Evolutionary conservation across 2,329 filamentous ascomycete genomes (phyloP).

Genomic region (Microsporum canis): DNA sequence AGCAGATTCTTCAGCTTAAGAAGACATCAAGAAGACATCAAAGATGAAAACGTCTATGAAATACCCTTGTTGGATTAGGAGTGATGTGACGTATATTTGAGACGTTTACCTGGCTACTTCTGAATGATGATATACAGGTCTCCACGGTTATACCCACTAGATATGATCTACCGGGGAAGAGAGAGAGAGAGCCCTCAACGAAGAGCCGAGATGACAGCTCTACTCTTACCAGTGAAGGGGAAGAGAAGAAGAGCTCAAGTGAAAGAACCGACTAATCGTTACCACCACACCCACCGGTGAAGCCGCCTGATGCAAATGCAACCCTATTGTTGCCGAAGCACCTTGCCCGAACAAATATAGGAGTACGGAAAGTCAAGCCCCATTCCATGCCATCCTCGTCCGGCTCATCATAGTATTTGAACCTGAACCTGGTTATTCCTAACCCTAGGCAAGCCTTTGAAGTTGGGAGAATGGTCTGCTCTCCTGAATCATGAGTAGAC

Average conservation of each 20-base stretch:
- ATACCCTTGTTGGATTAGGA: too few species aligned
- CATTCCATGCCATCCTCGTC: constrained; percentile 18
- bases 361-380: constrained; percentile 17
- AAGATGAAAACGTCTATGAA: not conserved
- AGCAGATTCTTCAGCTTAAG: not conserved
- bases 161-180: too few species aligned
- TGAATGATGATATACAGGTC: too few species aligned
- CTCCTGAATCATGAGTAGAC: constrained; percentile 19
- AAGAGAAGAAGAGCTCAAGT: not conserved
- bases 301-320: constrained; percentile 6
- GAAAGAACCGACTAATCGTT: not conserved
- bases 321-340: constrained; percentile 19
- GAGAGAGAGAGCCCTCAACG: too few species aligned
- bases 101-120: too few species aligned
- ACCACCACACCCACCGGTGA: constrained; percentile 10
- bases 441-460: constrained; percentile 16
- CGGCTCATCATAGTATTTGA: constrained; percentile 19
- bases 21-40: not conserved
- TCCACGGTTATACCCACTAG: too few species aligned
- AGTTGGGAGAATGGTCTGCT: constrained; percentile 17
- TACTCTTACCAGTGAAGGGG: too few species aligned
- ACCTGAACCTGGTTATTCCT: constrained; percentile 18
- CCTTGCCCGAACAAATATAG: constrained; percentile 15
- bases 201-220: too few species aligned
- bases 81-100: too few species aligned